Evolutionary conservation across 179 eudicot genomes (phyloP), one percentile per base, ranked within the genome.

Genomic region (Sideroxylon spinosum): DNA sequence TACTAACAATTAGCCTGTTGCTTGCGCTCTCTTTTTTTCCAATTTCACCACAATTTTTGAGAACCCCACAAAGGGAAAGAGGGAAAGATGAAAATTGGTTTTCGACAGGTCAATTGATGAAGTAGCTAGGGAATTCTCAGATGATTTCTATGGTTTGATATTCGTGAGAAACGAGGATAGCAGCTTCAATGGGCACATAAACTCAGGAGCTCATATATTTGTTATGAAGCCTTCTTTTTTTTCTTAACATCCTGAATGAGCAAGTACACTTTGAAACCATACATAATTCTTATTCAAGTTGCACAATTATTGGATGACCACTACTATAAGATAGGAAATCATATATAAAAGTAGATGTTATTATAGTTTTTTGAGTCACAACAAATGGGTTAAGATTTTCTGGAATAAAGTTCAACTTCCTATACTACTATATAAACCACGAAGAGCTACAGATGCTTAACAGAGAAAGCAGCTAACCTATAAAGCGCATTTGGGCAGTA

Each of bases 281-380:
- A 1, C n/a, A 11, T 19, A 61, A n/a, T 17, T 17, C 9, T 50
- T 76, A 50, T 20, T 64, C n/a, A 26, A 53, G 55, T 17, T 46
- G 7, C 79, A 76, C 72, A 76, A 29, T 20, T 29, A 76, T 26
- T 17, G 79, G 59, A 65, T 76, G 79, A 76, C n/a, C 13, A 6
- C 62, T 2, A 64, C 10, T 52, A 19, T 52, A 64, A 29, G 11
- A 14, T 65, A 50, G 16, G 19, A 7, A 25, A 37, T 50, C 71
- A 19, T 32, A 65, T 76, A 60, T 60, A 7, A 37, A 37, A 37
- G 44, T 37, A 37, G 44, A 37, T 37, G 44, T 37, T 37, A 37
- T 37, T 37, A 37, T 37, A 37, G 44, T 37, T 37, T 37, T 37
- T 37, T 1, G 44, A 37, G 44, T 37, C 44, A 37, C 44, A 37